Evolutionary conservation across 2,329 filamentous ascomycete genomes (phyloP).

Genomic region (Botrytis paeoniae): DNA sequence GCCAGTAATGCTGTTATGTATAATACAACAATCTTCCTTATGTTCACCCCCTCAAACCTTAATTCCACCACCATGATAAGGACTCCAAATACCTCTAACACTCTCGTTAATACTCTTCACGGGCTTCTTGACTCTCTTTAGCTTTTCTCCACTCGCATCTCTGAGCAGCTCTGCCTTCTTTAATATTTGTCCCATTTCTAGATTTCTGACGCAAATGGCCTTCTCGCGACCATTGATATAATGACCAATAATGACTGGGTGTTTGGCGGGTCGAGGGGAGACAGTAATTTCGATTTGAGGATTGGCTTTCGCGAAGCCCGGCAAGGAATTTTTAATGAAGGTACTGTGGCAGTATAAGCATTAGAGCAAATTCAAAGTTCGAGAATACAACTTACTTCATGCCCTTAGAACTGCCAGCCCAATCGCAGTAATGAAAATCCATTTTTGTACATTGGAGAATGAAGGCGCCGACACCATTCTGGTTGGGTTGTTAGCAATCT

Average conservation of each 20-base stretch:
- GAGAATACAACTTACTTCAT: constrained; percentile 71
- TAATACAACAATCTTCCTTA: constrained; percentile 22
- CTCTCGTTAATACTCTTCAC: constrained; percentile 62
- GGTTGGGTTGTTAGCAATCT: constrained; percentile 25
- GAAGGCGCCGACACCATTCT: constrained; percentile 98
- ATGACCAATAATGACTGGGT: constrained; percentile 83
- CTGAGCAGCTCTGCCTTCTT: constrained; percentile 73
- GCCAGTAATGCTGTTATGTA: constrained; percentile 29
- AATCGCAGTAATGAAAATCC: constrained; percentile 97
- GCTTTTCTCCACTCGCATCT: constrained; percentile 72
- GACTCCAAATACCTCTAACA: constrained; percentile 69
- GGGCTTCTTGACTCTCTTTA: constrained; percentile 61
- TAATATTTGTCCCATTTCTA: constrained; percentile 75
- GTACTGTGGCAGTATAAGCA: constrained; percentile 48
- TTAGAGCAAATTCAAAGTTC: background rate
- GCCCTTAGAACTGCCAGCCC: constrained; percentile 85
- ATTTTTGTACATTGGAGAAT: constrained; percentile 95
- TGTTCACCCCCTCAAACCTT: constrained; percentile 28
- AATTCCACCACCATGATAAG: constrained; percentile 57
- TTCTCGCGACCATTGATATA: constrained; percentile 91
- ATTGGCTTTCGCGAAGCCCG: constrained; percentile 74
- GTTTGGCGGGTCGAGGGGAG: constrained; percentile 83
- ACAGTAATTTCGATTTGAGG: constrained; percentile 89
- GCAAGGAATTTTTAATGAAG: constrained; percentile 76
- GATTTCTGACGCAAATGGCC: constrained; percentile 82